These are phyloP conservation scores for Suillus alpinus DNA, from an alignment of 768 basidiomycete genomes.

Conservation along the genomic window DNA sequence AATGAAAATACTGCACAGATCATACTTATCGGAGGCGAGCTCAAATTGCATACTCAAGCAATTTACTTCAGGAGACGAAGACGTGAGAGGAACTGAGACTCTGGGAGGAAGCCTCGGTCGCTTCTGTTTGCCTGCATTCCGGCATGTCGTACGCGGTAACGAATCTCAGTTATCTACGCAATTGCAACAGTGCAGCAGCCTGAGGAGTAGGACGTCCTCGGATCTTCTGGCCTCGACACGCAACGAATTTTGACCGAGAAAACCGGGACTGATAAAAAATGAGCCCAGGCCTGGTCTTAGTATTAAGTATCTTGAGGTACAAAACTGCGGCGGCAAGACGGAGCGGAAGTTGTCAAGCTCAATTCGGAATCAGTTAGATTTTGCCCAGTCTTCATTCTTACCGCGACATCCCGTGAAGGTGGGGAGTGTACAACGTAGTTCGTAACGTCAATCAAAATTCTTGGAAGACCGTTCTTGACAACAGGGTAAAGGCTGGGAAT, in stretches of 20 bases:
- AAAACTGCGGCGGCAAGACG: background rate
- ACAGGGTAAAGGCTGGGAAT: background rate
- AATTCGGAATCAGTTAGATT: background rate
- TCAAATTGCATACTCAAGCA: background rate
- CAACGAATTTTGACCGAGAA: background rate
- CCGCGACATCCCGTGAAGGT: background rate
- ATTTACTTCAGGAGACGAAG: background rate
- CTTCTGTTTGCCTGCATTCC: background rate
- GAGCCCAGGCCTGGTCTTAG: background rate
- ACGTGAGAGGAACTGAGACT: background rate
- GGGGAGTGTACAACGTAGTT: background rate
- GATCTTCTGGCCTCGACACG: background rate
- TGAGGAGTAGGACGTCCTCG: background rate
- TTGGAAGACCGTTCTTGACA: background rate
- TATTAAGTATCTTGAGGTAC: background rate
- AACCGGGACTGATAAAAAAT: background rate
- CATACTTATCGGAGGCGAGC: background rate
- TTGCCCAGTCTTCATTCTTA: background rate
- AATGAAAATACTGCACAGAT: background rate
- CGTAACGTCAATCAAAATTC: conserved; percentile 1
- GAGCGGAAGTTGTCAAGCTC: background rate
- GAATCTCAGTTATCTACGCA: background rate
- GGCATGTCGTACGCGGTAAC: background rate
- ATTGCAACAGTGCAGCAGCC: background rate
- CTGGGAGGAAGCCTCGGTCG: background rate